Base-by-base conservation (phyloP, 2,329 filamentous ascomycete species). In the Sclerotinia trifoliorum region DNA sequence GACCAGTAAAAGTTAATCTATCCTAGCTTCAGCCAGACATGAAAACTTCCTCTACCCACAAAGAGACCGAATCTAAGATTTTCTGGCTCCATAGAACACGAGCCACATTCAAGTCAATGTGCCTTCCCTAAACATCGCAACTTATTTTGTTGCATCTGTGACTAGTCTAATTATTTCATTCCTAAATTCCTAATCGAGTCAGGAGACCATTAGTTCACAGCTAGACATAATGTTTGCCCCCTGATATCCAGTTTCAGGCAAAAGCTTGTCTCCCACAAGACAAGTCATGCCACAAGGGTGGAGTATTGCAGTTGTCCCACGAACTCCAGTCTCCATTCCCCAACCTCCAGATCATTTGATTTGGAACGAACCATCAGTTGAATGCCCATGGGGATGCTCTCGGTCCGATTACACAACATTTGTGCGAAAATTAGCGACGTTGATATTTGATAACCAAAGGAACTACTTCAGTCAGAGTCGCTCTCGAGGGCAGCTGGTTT, bases 1-100 rank as follows among this genome's bases (percentile, higher is more conserved):
- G 44, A 32, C 21, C 44, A 61, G 44, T 35, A n/a, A n/a, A 49
- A 61, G 44, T n/a, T 61, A 35, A 48, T 49, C 29, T 35, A 35
- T 11, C 58, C 58, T 35, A n/a, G 44, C 58, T 29, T 60, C 57
- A 48, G 26, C 26, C 17, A 48, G 19, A 60, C 13, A 15, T 10
- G 35, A 19, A 61, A 35, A 46, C 26, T 51, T 51, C 29, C 26
- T 35, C 26, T 56, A 66, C 55, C 65, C 55, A 62, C 46, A 61
- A 62, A 66, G 55, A 62, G 35, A 19, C 55, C 65, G 65, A 66
- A 62, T 29, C 46, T 66, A 66, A 26, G 29, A 49, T 60, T 42
- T 3, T 35, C 17, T 49, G 44, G 19, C 24, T 61, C 65, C 42
- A 61, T 58, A 57, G 26, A 66, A 61, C 60, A 26, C 29, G n/a